Evolutionary conservation across 768 basidiomycete species (phyloP).

Genomic region (Infundibulicybe gibba): DNA sequence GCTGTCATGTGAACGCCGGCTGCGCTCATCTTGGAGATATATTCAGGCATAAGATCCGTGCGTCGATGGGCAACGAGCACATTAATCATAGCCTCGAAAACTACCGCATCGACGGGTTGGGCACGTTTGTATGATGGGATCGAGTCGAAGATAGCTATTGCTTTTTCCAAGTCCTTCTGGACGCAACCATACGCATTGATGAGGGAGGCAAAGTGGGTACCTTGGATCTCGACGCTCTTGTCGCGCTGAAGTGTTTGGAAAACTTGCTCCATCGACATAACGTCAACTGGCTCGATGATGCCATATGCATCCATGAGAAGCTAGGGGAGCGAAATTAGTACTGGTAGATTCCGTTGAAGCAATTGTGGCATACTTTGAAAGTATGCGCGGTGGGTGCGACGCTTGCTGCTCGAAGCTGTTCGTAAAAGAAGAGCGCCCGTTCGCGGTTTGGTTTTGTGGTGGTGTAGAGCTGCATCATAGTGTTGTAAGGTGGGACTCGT

Average conservation of each 20-base stretch:
- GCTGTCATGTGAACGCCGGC: conserved; percentile 85
- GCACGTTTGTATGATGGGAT: conserved; percentile 53
- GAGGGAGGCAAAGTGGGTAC: conserved; percentile 68
- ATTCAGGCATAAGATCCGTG: conserved; percentile 71
- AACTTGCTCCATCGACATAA: conserved; percentile 63
- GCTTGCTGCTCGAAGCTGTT: conserved; percentile 53
- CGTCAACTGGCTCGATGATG: conserved; percentile 77
- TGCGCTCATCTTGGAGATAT: conserved; percentile 55
- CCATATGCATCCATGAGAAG: conserved; percentile 90
- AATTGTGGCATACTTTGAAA: conserved; percentile 66
- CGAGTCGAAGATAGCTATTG: conserved; percentile 73
- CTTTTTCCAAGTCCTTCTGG: conserved; percentile 70
- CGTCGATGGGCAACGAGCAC: conserved; percentile 77
- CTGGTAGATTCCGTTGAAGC: conserved; percentile 2
- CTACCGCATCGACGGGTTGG: conserved; percentile 71
- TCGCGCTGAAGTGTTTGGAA: conserved; percentile 59
- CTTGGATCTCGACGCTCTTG: conserved; percentile 35
- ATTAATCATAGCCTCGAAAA: conserved; percentile 89
- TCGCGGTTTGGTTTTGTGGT: conserved; percentile 85
- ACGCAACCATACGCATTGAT: conserved; percentile 89
- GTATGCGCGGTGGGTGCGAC: conserved; percentile 86
- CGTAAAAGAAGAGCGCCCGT: conserved; percentile 72
- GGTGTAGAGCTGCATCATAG: conserved; percentile 97
- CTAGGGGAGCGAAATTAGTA: conserved; percentile 29
- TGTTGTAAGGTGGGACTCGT: conserved; percentile 94